phyloP scores from a whole-genome alignment of 768 basidiomycete species.

The Rhodotorula diobovata region DNA sequence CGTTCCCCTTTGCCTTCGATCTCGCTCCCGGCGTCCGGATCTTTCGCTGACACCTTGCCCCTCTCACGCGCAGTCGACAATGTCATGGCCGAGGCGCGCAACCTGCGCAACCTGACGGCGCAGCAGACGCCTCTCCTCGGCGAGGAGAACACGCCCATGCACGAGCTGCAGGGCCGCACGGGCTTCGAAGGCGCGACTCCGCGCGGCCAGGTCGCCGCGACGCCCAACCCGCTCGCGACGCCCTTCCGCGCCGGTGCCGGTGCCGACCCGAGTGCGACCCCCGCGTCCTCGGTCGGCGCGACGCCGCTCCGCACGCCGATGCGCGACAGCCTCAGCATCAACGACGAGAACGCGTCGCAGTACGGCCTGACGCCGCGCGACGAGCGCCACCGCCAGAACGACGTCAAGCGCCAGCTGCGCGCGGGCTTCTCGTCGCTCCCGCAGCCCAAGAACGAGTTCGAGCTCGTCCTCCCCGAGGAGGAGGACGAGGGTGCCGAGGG shows the following conservation, averaged over 20 bases:
- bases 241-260: constrained; percentile 57
- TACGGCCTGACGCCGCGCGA: constrained; percentile 72
- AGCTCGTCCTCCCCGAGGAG: constrained; percentile 84
- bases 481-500: constrained; percentile 55
- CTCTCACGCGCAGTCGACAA: constrained; percentile 68
- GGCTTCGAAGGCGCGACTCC: constrained; percentile 95
- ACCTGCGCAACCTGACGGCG: constrained; percentile 87
- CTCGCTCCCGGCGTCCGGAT: not conserved
- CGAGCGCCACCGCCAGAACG: constrained; percentile 59
- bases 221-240: constrained; percentile 92
- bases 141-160: constrained; percentile 94
- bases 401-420: constrained; percentile 65
- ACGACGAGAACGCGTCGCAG: constrained; percentile 56
- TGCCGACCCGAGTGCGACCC: constrained; percentile 54
- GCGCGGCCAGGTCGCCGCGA: constrained; percentile 80
- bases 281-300: constrained; percentile 51
- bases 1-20: constrained; percentile 47
- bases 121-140: constrained; percentile 91
- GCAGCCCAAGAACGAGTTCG: constrained; percentile 94
- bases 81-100: constrained; percentile 88
- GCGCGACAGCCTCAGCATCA: constrained; percentile 86
- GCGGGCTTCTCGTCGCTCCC: constrained; percentile 77
- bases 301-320: constrained; percentile 92
- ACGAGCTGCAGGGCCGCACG: constrained; percentile 64
- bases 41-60: not conserved